Percentiles rank a stretch among this genome's conserved stretches.
These are phyloP conservation scores for Chlamydomonas urium DNA, from an alignment of 139 green algal genomes.

Conservation along the genomic window DNA sequence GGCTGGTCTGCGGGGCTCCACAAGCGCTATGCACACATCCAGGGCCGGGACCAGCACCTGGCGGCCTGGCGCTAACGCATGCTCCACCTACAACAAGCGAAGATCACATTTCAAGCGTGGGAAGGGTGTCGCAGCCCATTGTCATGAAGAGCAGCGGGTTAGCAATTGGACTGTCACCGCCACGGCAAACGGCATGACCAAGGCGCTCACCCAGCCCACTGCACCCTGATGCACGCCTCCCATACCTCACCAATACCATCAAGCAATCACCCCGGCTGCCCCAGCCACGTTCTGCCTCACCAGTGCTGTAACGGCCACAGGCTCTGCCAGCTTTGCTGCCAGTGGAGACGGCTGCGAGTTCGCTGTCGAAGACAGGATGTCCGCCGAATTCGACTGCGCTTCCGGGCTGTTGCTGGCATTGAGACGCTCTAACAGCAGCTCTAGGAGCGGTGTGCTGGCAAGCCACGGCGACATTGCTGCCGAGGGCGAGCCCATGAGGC, in stretches of 20 bases:
- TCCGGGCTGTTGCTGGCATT: slow-evolving; percentile 34
- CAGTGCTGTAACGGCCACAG: slow-evolving; percentile 39
- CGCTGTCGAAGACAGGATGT: slow-evolving; percentile 80
- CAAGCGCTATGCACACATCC: slow-evolving; percentile 31
- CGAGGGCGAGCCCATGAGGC: slow-evolving; percentile 42
- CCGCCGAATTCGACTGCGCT: slow-evolving; percentile 70
- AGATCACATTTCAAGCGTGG: too few relatives aligned
- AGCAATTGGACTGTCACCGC: too few relatives aligned
- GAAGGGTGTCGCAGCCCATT: too few relatives aligned
- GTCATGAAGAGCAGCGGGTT: too few relatives aligned
- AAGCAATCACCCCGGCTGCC: too few relatives aligned
- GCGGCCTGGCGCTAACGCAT: slow-evolving; percentile 32
- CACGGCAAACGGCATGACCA: too few relatives aligned
- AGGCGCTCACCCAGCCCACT: too few relatives aligned
- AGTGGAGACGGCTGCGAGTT: slow-evolving; percentile 68
- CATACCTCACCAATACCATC: too few relatives aligned
- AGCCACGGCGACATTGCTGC: slow-evolving; percentile 64
- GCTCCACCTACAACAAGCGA: too few relatives aligned
- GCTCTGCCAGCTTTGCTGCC: slow-evolving; percentile 51
- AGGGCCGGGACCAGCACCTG: slow-evolving; percentile 65
- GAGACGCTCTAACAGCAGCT: slow-evolving; percentile 63
- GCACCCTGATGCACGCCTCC: too few relatives aligned
- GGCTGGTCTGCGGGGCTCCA: not conserved
- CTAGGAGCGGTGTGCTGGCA: slow-evolving; percentile 64
- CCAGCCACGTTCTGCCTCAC: too few relatives aligned